Conservation (phyloP, 2,329 filamentous ascomycete species). For the Botrytis cinerea region DNA sequence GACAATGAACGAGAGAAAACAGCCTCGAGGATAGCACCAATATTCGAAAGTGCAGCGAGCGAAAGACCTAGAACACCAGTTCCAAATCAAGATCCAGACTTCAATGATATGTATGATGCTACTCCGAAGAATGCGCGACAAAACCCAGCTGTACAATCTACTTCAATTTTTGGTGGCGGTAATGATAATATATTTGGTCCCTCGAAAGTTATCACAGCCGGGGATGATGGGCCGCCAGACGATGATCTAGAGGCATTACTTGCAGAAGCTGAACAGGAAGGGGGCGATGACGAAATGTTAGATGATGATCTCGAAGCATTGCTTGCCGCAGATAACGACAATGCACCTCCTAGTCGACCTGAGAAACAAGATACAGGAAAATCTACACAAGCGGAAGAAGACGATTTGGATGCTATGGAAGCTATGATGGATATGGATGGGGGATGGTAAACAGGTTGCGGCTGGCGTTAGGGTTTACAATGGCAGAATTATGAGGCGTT, state of each 20-base stretch:
- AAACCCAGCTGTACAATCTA: conserved; percentile 30
- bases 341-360: neutral
- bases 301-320: conserved; percentile 38
- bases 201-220: conserved; percentile 25
- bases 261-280: conserved; percentile 39
- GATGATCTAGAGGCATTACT: conserved; percentile 43
- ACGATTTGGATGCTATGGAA: conserved; percentile 47
- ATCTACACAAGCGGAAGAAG: conserved; percentile 30
- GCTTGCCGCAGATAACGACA: conserved; percentile 35
- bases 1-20: conserved; percentile 37
- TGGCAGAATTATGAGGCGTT: conserved; percentile 24
- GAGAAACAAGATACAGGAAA: conserved; percentile 12
- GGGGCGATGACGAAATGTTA: conserved; percentile 47
- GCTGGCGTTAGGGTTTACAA: conserved; percentile 11
- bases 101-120: conserved; percentile 52
- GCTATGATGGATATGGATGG: conserved; percentile 53
- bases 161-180: conserved; percentile 33
- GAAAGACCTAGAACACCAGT: conserved; percentile 40
- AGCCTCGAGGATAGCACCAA: conserved; percentile 44
- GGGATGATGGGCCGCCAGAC: conserved; percentile 44
- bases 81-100: conserved; percentile 47
- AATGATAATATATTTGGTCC: conserved; percentile 36
- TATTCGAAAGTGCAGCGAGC: conserved; percentile 40
- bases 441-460: conserved; percentile 16
- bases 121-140: conserved; percentile 46